Conservation (phyloP, 2,329 filamentous ascomycete species). For the Diaporthe australafricana region DNA sequence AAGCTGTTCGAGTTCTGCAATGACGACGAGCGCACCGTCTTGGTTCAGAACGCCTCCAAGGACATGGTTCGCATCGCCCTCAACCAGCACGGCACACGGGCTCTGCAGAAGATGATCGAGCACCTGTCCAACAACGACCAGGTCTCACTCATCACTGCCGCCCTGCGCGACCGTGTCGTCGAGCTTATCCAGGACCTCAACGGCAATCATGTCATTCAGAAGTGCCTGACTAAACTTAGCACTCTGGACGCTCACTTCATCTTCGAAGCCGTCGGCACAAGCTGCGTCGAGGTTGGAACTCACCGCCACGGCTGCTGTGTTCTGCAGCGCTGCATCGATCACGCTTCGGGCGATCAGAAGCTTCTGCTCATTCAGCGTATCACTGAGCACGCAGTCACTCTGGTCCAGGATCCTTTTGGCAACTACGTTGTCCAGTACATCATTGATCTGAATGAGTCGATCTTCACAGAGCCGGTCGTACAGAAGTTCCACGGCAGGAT, state of each 20-base stretch:
- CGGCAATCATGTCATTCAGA: constrained; percentile 99
- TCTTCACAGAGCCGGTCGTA: constrained; percentile 91
- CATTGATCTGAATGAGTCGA: constrained; percentile 88
- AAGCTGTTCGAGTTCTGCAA: constrained; percentile 96
- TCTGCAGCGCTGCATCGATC: constrained; percentile 97
- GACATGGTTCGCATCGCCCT: constrained; percentile 93
- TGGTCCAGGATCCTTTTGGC: constrained; percentile 97
- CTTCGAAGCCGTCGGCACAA: constrained; percentile 89
- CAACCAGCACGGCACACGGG: constrained; percentile 96
- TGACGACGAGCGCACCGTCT: constrained; percentile 91
- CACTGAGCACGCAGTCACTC: constrained; percentile 85
- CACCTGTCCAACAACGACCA: constrained; percentile 89
- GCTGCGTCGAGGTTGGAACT: constrained; percentile 92
- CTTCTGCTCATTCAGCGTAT: constrained; percentile 87
- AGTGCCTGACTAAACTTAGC: constrained; percentile 95
- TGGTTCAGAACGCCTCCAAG: constrained; percentile 89
- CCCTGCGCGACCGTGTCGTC: constrained; percentile 86
- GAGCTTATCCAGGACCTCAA: constrained; percentile 97
- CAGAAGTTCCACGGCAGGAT: constrained; percentile 80
- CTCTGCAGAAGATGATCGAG: constrained; percentile 98
- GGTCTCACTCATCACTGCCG: constrained; percentile 86
- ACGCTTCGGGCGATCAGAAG: constrained; percentile 92
- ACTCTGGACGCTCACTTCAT: constrained; percentile 92
- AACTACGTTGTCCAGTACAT: constrained; percentile 99
- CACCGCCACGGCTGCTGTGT: constrained; percentile 99